These are phyloP conservation scores for Galeopsis tetrahit DNA, from an alignment of 257 asterid genomes.

Conservation along the genomic window DNA sequence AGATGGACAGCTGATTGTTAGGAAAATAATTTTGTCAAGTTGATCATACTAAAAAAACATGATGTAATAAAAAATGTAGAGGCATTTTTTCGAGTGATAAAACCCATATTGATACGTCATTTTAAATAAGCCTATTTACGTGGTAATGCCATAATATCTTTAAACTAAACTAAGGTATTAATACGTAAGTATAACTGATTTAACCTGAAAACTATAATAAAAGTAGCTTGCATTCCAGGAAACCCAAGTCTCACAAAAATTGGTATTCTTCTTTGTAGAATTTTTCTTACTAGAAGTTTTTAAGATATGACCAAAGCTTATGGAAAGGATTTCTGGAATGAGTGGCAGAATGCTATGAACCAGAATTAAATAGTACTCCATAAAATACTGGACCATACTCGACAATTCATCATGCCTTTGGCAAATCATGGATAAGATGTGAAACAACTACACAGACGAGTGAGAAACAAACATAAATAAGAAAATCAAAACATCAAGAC, in stretches of 20 bases:
- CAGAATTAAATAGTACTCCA: background rate
- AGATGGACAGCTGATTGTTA: conserved; percentile 34
- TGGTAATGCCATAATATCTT: background rate
- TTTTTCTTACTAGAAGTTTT: background rate
- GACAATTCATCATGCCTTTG: background rate
- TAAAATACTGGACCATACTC: background rate
- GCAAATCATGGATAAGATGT: background rate
- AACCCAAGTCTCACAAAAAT: background rate
- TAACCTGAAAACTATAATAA: background rate
- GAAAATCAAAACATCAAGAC: conserved; percentile 1
- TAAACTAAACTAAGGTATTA: background rate
- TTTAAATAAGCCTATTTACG: conserved; percentile 12
- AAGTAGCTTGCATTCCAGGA: background rate
- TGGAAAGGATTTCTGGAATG: background rate
- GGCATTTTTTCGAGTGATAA: background rate
- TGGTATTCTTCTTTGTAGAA: background rate
- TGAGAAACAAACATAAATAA: background rate
- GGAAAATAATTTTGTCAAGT: conserved; percentile 2
- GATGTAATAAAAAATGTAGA: conserved; percentile 1
- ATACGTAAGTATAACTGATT: background rate
- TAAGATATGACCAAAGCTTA: background rate
- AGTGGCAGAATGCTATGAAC: background rate
- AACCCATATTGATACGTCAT: background rate
- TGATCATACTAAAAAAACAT: conserved; percentile 1
- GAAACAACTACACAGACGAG: background rate